Evolutionary conservation across 2,329 filamentous ascomycete species (phyloP), one percentile per base, ranked within the genome.

Genomic region (Trichoderma hamatum): DNA sequence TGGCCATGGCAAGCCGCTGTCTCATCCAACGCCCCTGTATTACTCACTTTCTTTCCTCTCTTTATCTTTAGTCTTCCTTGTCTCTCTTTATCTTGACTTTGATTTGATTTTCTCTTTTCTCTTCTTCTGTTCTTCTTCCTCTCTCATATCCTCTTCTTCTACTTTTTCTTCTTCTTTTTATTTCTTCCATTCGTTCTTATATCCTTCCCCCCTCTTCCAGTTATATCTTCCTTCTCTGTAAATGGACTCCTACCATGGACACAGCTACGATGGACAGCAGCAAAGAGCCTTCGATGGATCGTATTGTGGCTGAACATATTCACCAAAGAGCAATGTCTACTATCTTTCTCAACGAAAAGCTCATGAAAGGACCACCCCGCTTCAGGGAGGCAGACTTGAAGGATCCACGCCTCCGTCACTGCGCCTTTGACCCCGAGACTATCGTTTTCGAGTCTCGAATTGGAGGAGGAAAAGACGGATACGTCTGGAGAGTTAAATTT

Each of bases 401-500:
- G 4, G 19, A 58, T 16, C 69, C 69, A 19, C 59, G 39, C 24
- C 69, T 70, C 32, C 65, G 65, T 5, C 65, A 32, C 24, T 55
- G 69, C 54, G 30, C 21, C 19, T 56, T 68, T 26, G 66, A 69
- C 16, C 55, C 36, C 3, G 30, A 67, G 13, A 49, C 39, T 5
- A 32, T 70, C 24, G 36, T 51, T 26, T 61, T 67, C 28, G 54
- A 60, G 32, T 55, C 46, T 30, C 65, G 30, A 9, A 43, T 70
- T 11, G 69, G 66, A 24, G 65, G 66, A 34, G 69, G 69, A 19
- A 24, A 36, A 24, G 69, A 70, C 49, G 69, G 69, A 13, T 70
- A 36, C 46, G 49, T 70, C 9, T 70, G 69, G 69, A 70, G 64
- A 16, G 69, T 70, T 16, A 58, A 21, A 11, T 70, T 70, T 26